Base-by-base conservation (phyloP, 208 protist genomes). In the Crithidia brevicula region DNA sequence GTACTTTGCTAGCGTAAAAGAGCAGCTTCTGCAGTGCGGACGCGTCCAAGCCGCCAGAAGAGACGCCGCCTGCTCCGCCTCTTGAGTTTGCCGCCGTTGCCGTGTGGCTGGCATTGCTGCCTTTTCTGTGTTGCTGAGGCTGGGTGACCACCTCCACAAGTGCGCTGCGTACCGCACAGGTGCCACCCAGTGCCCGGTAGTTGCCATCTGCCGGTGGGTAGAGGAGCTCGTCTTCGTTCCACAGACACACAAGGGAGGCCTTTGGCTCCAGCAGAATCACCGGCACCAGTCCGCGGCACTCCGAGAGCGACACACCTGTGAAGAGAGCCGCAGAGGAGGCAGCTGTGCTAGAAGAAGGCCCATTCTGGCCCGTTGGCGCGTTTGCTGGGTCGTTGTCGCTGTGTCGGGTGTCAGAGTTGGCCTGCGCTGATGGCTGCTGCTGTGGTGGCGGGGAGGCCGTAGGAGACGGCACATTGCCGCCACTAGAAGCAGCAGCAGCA, bases 221-320 rank as follows among this genome's bases (percentile, higher is more conserved):
- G 25, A 75, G 79, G 36, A 91, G 56, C 42, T 92, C 89, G 36
- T 85, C 73, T 27, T 75, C 68, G 46, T 81, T 72, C 77, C 83
- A 95, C 15, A 72, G 61, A 49, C 88, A 73, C 4, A 69, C 49
- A 1, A 81, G 68, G 1, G 74, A 59, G 23, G 74, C 77, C 68
- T 91, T 92, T 25, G 84, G 74, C 31, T 89, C 82, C 27, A 89
- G 69, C 30, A 65, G 36, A 31, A 92, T 57, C 43, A 36, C 62
- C 38, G 70, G 70, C 47, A 76, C 63, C 43, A 76, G 38, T n/a
- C 70, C 70, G 0, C 59, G 54, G 9, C 46, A 56, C 42, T 64
- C 63, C 25, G 11, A 18, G 36, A 67, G 46, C 15, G 27, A 49
- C 5, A 70, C 49, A 25, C 60, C 63, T 4, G 61, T 56, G 57